Evolutionary conservation across 2,329 filamentous ascomycete species (phyloP).

Genomic region (Trichoderma atroviride): DNA sequence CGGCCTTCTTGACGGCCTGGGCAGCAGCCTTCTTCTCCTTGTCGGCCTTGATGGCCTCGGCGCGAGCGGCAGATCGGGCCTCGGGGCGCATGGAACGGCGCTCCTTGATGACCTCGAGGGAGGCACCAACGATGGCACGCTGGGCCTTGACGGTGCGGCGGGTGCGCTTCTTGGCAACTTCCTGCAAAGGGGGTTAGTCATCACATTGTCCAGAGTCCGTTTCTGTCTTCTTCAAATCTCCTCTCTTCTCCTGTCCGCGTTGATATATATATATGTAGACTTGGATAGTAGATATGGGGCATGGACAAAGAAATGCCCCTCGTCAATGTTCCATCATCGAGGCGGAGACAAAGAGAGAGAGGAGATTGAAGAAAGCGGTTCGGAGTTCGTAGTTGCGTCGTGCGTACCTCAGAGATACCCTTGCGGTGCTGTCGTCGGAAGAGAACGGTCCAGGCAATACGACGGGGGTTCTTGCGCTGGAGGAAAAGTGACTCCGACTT

Average conservation of each 20-base stretch:
- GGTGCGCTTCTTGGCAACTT: slow-evolving; percentile 99
- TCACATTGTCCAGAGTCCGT: slow-evolving; percentile 10
- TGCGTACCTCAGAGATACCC: slow-evolving; percentile 98
- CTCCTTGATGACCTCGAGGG: slow-evolving; percentile 99
- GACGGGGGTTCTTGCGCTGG: slow-evolving; percentile 99
- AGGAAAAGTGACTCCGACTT: slow-evolving; percentile 99
- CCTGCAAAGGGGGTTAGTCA: slow-evolving; percentile 64
- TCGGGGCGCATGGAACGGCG: slow-evolving; percentile 92
- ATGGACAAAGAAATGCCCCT: not conserved
- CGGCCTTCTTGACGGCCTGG: slow-evolving; percentile 93
- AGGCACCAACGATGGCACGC: slow-evolving; percentile 98
- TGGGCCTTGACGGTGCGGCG: slow-evolving; percentile 98
- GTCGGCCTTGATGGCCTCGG: slow-evolving; percentile 89
- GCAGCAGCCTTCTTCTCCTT: slow-evolving; percentile 97
- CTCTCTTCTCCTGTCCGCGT: not conserved
- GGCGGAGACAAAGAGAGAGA: not conserved
- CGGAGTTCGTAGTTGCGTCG: slow-evolving; percentile 9
- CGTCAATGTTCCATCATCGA: not conserved
- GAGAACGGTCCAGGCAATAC: slow-evolving; percentile 97
- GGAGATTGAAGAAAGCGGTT: not conserved
- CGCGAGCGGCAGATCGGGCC: slow-evolving; percentile 88
- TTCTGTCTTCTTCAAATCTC: not conserved
- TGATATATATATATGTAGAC: not conserved
- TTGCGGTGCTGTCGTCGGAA: slow-evolving; percentile 99
- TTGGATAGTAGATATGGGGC: slow-evolving; percentile 3